phyloP scores from a whole-genome alignment of 306 rosid species.

The Prunus mume region DNA sequence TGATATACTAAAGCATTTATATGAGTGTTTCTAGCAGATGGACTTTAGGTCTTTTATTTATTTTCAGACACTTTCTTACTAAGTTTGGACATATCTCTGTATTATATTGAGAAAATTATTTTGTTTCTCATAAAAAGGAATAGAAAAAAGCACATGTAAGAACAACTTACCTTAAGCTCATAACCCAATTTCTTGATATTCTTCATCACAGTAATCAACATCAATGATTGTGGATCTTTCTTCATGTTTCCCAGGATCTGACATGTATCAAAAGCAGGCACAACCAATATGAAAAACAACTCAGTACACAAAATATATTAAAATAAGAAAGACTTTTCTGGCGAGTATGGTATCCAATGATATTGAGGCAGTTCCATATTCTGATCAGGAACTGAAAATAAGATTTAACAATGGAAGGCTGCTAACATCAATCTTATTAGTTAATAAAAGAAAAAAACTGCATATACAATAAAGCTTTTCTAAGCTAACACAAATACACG shows the following conservation, averaged over 20 bases:
- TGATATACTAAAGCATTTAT: not conserved
- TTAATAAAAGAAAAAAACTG: not conserved
- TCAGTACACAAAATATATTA: not conserved
- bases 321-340: conserved; percentile 10
- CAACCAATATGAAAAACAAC: conserved; percentile 18
- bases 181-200: conserved; percentile 83
- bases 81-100: not conserved
- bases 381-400: not conserved
- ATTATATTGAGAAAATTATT: not conserved
- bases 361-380: conserved; percentile 1
- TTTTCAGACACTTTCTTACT: not conserved
- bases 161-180: conserved; percentile 61
- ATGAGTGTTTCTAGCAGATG: not conserved
- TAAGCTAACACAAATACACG: not conserved
- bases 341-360: conserved; percentile 16
- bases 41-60: not conserved
- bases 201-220: conserved; percentile 73
- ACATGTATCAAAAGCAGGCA: conserved; percentile 29
- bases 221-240: conserved; percentile 67
- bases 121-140: not conserved
- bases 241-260: conserved; percentile 79
- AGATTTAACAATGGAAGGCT: not conserved
- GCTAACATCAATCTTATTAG: not conserved
- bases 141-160: conserved; percentile 17
- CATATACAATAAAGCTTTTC: not conserved